Evolutionary conservation across 2,329 filamentous ascomycete genomes (phyloP).

Genomic region (Scolecobasidium constrictum): DNA sequence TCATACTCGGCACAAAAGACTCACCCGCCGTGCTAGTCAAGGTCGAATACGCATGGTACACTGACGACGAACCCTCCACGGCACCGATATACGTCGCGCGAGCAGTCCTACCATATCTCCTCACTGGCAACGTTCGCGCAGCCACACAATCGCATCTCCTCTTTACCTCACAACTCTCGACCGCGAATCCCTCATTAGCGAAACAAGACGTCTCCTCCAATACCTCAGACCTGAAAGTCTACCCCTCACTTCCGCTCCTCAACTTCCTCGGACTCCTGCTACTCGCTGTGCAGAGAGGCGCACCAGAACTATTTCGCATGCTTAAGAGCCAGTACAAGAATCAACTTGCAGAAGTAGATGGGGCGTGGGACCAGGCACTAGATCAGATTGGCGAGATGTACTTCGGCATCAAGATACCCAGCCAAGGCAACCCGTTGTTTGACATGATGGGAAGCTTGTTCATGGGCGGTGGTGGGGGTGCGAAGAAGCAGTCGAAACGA

Average conservation of each 20-base stretch:
- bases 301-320: constrained; percentile 68
- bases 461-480: constrained; percentile 52
- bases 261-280: constrained; percentile 87
- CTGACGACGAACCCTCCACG: constrained; percentile 74
- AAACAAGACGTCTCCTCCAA: constrained; percentile 72
- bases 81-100: constrained; percentile 79
- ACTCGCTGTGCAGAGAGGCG: constrained; percentile 70
- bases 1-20: constrained; percentile 79
- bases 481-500: constrained; percentile 33
- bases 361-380: constrained; percentile 65
- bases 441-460: constrained; percentile 98
- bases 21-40: constrained; percentile 69
- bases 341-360: constrained; percentile 63
- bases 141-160: constrained; percentile 73
- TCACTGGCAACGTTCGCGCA: constrained; percentile 80
- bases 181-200: constrained; percentile 50
- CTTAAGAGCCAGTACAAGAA: constrained; percentile 70
- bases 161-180: constrained; percentile 57
- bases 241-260: constrained; percentile 82
- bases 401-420: constrained; percentile 80
- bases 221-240: constrained; percentile 65
- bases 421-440: constrained; percentile 83
- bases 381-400: constrained; percentile 93
- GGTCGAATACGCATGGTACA: constrained; percentile 92
- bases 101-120: constrained; percentile 79